These are phyloP conservation scores for Thelonectria discophora DNA, from an alignment of 2,329 filamentous ascomycete genomes.

Conservation along the genomic window DNA sequence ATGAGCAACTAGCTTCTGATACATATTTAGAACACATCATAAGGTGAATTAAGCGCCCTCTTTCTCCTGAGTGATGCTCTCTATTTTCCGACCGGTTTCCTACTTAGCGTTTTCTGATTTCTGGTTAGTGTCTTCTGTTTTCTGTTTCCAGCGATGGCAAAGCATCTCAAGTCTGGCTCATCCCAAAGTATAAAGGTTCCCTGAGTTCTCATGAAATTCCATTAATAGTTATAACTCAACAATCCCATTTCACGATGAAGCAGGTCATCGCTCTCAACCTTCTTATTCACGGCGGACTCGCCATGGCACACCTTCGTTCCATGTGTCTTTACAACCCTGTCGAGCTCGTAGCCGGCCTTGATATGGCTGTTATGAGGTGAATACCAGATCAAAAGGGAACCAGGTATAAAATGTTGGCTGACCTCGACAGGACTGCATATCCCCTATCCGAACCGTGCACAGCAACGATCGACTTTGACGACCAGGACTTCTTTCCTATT, in stretches of 20 bases:
- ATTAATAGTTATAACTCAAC: neutral
- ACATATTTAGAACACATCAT: too few relatives aligned
- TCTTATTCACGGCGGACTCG: neutral
- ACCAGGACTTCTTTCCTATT: neutral
- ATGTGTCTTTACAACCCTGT: slow-evolving; percentile 5
- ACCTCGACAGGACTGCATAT: neutral
- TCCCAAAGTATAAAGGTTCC: too few relatives aligned
- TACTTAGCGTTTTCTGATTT: too few relatives aligned
- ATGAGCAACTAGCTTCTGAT: too few relatives aligned
- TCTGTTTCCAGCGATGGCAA: too few relatives aligned
- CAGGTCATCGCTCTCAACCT: neutral
- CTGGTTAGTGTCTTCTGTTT: too few relatives aligned
- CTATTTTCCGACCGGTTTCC: too few relatives aligned
- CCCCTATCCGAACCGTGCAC: neutral
- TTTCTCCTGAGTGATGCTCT: too few relatives aligned
- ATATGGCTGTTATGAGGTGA: neutral
- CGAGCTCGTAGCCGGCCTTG: neutral
- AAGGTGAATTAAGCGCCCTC: too few relatives aligned
- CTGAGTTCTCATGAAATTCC: too few relatives aligned
- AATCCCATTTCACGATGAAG: neutral
- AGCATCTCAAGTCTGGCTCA: too few relatives aligned
- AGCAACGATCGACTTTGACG: neutral
- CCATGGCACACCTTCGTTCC: neutral
- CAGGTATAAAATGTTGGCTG: neutral
- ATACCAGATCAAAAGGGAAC: neutral